A percentile compares a stretch with the other conserved stretches of the same genome.
Evolutionary conservation across 192 early-diverging fungal genomes (phyloP).

Genomic region (Funneliformis geosporum): DNA sequence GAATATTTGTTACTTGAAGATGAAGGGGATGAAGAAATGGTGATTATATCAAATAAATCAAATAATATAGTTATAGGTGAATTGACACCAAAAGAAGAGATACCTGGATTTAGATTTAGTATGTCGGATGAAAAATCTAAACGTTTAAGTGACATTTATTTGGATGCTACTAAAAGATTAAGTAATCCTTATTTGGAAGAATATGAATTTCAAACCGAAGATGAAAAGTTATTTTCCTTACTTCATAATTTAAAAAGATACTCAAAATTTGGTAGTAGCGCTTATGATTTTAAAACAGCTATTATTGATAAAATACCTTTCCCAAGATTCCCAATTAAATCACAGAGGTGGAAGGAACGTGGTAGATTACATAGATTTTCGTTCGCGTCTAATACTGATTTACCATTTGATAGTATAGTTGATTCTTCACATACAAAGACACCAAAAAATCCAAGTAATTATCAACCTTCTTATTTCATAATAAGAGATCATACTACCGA

Average conservation of each 20-base stretch:
- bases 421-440: conserved; percentile 42
- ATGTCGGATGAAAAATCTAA: conserved; percentile 4
- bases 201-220: conserved; percentile 15
- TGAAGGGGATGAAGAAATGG: conserved; percentile 36
- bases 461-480: conserved; percentile 50
- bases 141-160: conserved; percentile 16
- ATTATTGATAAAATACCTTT: conserved; percentile 7
- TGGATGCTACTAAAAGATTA: conserved; percentile 22
- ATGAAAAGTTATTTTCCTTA: conserved; percentile 34
- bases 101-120: neutral
- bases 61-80: conserved; percentile 31
- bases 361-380: conserved; percentile 19
- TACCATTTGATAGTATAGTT: conserved; percentile 43
- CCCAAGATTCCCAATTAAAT: neutral
- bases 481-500: conserved; percentile 47
- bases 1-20: conserved; percentile 25
- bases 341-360: neutral
- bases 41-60: conserved; percentile 19
- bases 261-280: conserved; percentile 39
- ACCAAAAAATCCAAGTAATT: conserved; percentile 37
- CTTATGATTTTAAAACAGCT: conserved; percentile 33
- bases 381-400: conserved; percentile 30
- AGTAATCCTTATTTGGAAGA: conserved; percentile 33
- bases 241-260: conserved; percentile 40
- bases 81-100: conserved; percentile 12